These are phyloP conservation scores for Brettanomyces custersianus DNA, from an alignment of 805 yeast species.

Conservation along the genomic window DNA sequence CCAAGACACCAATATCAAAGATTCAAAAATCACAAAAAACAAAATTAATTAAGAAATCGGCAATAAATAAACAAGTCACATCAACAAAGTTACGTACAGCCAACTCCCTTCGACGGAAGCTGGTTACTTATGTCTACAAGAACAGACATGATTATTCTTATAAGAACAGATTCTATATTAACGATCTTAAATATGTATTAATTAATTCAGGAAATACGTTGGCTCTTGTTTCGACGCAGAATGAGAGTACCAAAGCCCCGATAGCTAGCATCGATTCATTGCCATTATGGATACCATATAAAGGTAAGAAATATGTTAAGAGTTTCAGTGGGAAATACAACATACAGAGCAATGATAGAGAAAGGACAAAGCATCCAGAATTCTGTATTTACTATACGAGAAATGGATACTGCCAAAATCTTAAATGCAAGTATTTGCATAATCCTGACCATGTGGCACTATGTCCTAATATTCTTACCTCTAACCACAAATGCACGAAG, in stretches of 20 bases:
- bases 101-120: too few relatives aligned
- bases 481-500: conserved; percentile 36
- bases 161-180: conserved; percentile 36
- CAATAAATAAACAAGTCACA: conserved; percentile 15
- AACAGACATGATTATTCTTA: conserved; percentile 31
- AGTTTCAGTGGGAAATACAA: conserved; percentile 18
- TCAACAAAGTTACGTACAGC: too few relatives aligned
- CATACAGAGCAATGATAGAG: conserved; percentile 4
- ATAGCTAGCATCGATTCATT: conserved; percentile 13
- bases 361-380: conserved; percentile 3
- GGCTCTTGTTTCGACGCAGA: conserved; percentile 26
- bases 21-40: not conserved
- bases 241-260: conserved; percentile 8
- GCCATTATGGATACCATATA: conserved; percentile 9
- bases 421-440: conserved; percentile 49
- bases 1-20: not conserved
- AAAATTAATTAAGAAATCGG: not conserved
- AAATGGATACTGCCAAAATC: conserved; percentile 40
- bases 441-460: conserved; percentile 40
- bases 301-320: conserved; percentile 14
- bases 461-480: conserved; percentile 39
- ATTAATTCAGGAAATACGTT: conserved; percentile 31
- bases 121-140: too few relatives aligned
- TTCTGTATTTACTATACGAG: conserved; percentile 25
- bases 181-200: conserved; percentile 36